Evolutionary conservation across 2,329 filamentous ascomycete genomes (phyloP), one percentile per base, ranked within the genome.

Genomic region (Exophiala sideris): DNA sequence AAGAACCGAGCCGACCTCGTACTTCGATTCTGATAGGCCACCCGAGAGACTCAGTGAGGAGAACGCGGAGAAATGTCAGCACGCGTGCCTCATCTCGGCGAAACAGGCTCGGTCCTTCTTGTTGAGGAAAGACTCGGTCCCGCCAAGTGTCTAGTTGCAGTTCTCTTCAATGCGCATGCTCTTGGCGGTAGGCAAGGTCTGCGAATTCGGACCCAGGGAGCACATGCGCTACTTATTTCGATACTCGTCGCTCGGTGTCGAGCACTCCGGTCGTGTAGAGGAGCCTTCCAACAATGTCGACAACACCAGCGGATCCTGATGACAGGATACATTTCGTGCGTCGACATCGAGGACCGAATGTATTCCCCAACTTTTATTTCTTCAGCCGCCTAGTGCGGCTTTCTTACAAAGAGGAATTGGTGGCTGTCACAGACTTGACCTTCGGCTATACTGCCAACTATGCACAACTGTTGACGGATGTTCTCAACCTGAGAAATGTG

Each of bases 381-480:
- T 68, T 67, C 41, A 60, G 64, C 21, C 63, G 62, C 24, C 45
- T 69, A 3, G 44, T 69, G 8, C 64, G 64, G n/a, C 66, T 60
- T 45, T 60, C 66, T 3, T 62, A 66, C 24, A 61, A 61, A 6
- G 57, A 18, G 9, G 52, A 62, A 7, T 48, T 63, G 0, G 42
- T 62, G 12, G 65, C 64, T 9, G 50, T 68, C 18, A 58, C 59
- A 18, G 66, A 68, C 49, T 36, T 66, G 14, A 66, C 63, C 32
- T 59, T 59, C 11, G 64, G 60, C 5, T 45, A 67, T 21, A 65
- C 65, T 36, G 61, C 59, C 42, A 74, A 70, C 1, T 71, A 77
- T 60, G 45, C 72, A 1, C 70, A 76, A 49, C 66, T 79, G 3
- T 66, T 78, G 11, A 70, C 69, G 14, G 74, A 78, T 60, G 71